Conservation (phyloP, 768 basidiomycete genomes). For the Gymnopilus junonius region DNA sequence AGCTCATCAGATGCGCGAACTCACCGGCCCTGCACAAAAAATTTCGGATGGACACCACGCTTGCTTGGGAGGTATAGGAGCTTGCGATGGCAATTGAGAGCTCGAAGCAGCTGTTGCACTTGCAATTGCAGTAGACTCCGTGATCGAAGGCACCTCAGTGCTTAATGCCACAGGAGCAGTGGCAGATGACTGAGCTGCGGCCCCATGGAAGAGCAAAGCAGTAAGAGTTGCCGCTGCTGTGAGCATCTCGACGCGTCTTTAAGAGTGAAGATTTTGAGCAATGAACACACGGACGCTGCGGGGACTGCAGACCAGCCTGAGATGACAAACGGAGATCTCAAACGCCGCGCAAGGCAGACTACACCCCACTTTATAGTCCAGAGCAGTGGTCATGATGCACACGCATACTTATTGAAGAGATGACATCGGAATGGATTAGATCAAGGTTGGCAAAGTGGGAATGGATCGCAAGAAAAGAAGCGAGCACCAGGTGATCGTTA, state of each 20-base stretch:
- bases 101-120: conserved; percentile 61
- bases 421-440: conserved; percentile 20
- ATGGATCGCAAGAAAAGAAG: conserved; percentile 27
- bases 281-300: neutral
- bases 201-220: conserved; percentile 12
- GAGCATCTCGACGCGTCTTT: conserved; percentile 27
- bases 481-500: conserved; percentile 14
- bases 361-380: conserved; percentile 21
- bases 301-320: neutral
- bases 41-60: conserved; percentile 77
- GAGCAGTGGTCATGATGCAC: conserved; percentile 1
- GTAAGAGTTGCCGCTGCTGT: conserved; percentile 20
- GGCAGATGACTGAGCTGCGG: conserved; percentile 13
- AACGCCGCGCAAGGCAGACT: neutral
- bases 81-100: conserved; percentile 66
- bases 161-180: conserved; percentile 14
- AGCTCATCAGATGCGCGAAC: conserved; percentile 28
- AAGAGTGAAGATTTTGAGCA: neutral
- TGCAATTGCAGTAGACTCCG: conserved; percentile 64
- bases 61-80: conserved; percentile 66
- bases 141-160: conserved; percentile 34
- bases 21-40: conserved; percentile 79
- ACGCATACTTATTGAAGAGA: conserved; percentile 6
- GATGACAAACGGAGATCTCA: neutral
- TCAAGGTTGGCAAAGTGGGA: conserved; percentile 20